A percentile compares a stretch with the other conserved stretches of the same genome.
Conservation (phyloP, 2,329 filamentous ascomycete species). For the Leptoxyphium fumago region DNA sequence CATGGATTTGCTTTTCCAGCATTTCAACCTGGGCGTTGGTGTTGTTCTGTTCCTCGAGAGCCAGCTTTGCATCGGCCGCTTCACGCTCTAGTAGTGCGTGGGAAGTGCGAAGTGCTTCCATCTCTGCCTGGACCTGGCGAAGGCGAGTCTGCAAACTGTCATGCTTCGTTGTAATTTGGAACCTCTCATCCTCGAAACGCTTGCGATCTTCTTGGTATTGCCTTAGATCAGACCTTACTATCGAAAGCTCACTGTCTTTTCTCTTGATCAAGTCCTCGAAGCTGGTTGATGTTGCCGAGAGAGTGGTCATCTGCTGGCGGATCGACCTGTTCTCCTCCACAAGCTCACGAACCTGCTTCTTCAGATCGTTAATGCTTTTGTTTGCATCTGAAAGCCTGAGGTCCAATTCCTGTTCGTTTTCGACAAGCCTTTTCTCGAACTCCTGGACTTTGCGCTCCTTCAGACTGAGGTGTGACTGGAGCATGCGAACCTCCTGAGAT, state of each 20-base stretch:
- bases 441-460: conserved; percentile 86
- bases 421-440: conserved; percentile 67
- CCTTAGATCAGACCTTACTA: conserved; percentile 73
- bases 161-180: conserved; percentile 55
- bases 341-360: conserved; percentile 61
- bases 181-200: conserved; percentile 65
- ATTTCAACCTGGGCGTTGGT: conserved; percentile 82
- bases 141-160: conserved; percentile 63
- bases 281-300: conserved; percentile 83
- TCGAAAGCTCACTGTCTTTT: conserved; percentile 82
- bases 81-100: conserved; percentile 76
- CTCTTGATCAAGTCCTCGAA: conserved; percentile 87
- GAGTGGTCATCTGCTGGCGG: conserved; percentile 68
- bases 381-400: conserved; percentile 63
- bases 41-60: conserved; percentile 76
- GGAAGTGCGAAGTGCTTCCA: conserved; percentile 73
- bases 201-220: conserved; percentile 70
- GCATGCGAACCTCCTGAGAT: conserved; percentile 73
- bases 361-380: conserved; percentile 64
- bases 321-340: conserved; percentile 67
- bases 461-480: conserved; percentile 75
- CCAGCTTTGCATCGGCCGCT: conserved; percentile 69
- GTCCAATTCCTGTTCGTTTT: conserved; percentile 78
- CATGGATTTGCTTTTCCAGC: conserved; percentile 72
- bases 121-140: conserved; percentile 73